phyloP scores from a whole-genome alignment of 106 monocot genomes.

The Dendrobium officinale region DNA sequence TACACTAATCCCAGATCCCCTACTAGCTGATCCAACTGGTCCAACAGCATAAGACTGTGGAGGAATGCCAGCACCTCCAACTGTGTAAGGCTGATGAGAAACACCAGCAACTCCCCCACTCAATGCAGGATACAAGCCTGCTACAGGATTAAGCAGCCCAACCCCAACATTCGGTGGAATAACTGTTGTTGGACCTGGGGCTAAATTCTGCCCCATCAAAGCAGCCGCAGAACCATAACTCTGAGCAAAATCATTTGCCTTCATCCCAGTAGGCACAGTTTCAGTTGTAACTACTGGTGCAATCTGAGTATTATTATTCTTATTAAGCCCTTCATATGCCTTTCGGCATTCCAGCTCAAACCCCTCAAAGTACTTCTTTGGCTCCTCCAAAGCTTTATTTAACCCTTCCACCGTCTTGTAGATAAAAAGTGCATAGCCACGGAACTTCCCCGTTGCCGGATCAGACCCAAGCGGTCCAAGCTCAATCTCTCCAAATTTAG shows the following conservation, averaged over 20 bases:
- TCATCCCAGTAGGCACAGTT: not conserved
- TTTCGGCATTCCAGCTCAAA: conserved; percentile 3
- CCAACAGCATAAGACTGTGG: conserved; percentile 9
- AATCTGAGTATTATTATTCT: not conserved
- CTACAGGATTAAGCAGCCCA: conserved; percentile 17
- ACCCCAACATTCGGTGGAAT: conserved; percentile 19
- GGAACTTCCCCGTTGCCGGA: conserved; percentile 5
- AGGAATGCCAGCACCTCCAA: conserved; percentile 1
- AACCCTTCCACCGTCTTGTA: conserved; percentile 15
- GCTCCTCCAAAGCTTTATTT: conserved; percentile 19
- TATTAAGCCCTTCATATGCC: conserved; percentile 2
- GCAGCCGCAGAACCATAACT: conserved; percentile 19
- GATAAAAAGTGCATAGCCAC: conserved; percentile 11
- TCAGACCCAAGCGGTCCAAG: conserved; percentile 7
- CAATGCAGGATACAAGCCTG: conserved; percentile 11
- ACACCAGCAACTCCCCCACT: conserved; percentile 1
- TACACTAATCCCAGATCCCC: conserved; percentile 13
- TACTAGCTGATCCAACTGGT: conserved; percentile 14
- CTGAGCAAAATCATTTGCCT: conserved; percentile 24
- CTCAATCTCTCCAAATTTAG: conserved; percentile 16
- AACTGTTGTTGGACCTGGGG: conserved; percentile 3
- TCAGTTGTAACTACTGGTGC: not conserved
- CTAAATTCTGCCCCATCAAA: conserved; percentile 13
- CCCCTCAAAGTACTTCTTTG: conserved; percentile 15
- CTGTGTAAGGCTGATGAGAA: conserved; percentile 8